phyloP scores from a whole-genome alignment of 2,329 filamentous ascomycete species.

The Penicillium hordei region DNA sequence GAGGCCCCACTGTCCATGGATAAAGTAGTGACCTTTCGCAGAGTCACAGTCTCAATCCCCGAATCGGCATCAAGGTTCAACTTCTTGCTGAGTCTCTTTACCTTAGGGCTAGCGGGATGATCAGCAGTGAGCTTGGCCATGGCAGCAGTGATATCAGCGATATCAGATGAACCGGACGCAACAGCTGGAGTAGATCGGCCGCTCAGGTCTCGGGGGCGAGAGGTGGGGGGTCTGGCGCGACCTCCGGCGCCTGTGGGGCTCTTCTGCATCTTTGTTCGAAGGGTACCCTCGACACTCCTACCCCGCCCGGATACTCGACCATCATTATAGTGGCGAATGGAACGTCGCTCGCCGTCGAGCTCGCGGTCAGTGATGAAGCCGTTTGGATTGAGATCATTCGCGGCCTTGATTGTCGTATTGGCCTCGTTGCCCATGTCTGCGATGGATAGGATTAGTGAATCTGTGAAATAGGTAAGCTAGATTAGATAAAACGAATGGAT shows the following conservation, averaged over 20 bases:
- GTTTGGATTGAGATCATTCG: not conserved
- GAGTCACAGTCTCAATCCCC: not conserved
- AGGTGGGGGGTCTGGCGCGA: not conserved
- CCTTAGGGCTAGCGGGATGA: not conserved
- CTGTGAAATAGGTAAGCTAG: not conserved
- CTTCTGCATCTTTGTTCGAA: not conserved
- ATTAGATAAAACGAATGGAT: not conserved
- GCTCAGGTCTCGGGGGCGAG: not conserved
- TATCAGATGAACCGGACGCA: not conserved
- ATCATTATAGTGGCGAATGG: constrained; percentile 4
- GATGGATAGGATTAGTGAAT: not conserved
- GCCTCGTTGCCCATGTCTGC: not conserved
- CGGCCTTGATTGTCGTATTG: not conserved
- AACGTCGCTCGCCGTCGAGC: constrained; percentile 4
- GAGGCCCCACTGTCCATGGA: not conserved
- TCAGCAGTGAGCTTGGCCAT: not conserved
- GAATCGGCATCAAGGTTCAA: not conserved
- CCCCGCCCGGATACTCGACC: constrained; percentile 2
- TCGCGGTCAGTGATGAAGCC: constrained; percentile 4
- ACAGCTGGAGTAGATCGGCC: not conserved
- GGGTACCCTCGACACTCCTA: not conserved
- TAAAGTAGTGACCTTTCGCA: not conserved
- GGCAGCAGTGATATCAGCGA: not conserved
- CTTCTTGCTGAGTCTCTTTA: not conserved
- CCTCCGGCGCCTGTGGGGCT: too few species aligned